These are phyloP conservation scores for Lactarius quietus DNA, from an alignment of 768 basidiomycete genomes.

Conservation along the genomic window DNA sequence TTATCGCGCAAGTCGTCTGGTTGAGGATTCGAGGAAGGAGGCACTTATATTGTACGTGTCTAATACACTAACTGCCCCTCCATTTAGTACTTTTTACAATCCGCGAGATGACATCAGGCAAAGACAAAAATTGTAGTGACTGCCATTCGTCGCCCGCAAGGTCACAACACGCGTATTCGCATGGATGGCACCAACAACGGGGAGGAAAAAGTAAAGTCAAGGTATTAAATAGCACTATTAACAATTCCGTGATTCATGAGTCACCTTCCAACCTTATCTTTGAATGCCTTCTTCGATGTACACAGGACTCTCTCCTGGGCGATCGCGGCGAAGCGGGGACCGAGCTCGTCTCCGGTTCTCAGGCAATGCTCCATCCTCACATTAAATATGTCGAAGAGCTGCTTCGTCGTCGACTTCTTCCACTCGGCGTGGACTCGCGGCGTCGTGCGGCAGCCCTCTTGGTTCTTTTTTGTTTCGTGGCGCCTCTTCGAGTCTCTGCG, in stretches of 20 bases:
- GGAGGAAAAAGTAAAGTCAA: not conserved
- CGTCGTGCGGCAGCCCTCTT: not conserved
- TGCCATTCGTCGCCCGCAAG: too few relatives aligned
- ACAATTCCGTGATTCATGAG: not conserved
- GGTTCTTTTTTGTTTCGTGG: not conserved
- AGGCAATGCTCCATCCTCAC: not conserved
- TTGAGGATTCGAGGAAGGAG: not conserved
- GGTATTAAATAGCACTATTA: not conserved
- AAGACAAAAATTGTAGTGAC: too few relatives aligned
- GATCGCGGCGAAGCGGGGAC: not conserved
- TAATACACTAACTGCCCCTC: not conserved
- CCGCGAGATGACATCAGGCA: not conserved
- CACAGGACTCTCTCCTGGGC: not conserved
- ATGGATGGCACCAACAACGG: not conserved
- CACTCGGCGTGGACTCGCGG: not conserved
- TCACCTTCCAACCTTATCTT: not conserved
- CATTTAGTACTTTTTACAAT: not conserved
- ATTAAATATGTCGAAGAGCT: not conserved
- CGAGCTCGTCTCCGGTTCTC: not conserved
- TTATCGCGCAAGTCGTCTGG: not conserved
- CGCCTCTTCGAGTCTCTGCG: not conserved
- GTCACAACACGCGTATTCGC: not conserved
- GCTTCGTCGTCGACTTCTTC: not conserved
- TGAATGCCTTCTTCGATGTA: not conserved
- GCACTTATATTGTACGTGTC: not conserved